phyloP scores from a whole-genome alignment of 345 rosid species.

The Litchi chinensis region DNA sequence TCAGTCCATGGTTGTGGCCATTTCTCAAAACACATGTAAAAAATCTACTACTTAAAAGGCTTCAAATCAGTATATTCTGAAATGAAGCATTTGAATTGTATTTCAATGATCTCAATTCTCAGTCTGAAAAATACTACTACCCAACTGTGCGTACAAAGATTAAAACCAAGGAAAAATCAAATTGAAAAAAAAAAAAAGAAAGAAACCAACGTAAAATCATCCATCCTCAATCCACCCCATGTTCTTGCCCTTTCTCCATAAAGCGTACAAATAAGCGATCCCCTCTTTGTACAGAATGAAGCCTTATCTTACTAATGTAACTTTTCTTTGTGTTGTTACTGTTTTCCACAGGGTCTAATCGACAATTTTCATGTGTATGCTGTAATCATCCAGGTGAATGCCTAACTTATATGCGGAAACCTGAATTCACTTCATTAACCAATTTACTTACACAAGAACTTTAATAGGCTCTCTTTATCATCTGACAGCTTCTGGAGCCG shows the following conservation, averaged over 20 bases:
- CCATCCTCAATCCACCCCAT: not conserved
- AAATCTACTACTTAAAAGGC: not conserved
- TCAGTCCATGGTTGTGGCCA: not conserved
- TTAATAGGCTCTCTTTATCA: conserved; percentile 17
- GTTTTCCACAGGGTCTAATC: not conserved
- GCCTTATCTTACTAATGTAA: not conserved
- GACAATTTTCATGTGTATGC: conserved; percentile 12
- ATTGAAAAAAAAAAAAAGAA: too few species aligned
- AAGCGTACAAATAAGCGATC: not conserved
- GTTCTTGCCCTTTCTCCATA: not conserved
- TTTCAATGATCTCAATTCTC: not conserved
- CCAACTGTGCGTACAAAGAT: conserved; percentile 3
- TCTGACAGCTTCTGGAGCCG: conserved; percentile 98
- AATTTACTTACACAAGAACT: not conserved
- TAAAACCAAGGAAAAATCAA: not conserved
- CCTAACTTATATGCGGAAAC: not conserved
- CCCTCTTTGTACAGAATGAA: not conserved
- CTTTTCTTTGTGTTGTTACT: not conserved
- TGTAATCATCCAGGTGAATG: not conserved
- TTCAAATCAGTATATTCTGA: not conserved
- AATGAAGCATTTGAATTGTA: not conserved
- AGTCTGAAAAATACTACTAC: not conserved
- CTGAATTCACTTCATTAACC: not conserved
- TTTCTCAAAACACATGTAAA: not conserved
- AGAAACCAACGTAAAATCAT: not conserved